Base-by-base conservation (phyloP, 768 basidiomycete genomes). In the Daedalea quercina region DNA sequence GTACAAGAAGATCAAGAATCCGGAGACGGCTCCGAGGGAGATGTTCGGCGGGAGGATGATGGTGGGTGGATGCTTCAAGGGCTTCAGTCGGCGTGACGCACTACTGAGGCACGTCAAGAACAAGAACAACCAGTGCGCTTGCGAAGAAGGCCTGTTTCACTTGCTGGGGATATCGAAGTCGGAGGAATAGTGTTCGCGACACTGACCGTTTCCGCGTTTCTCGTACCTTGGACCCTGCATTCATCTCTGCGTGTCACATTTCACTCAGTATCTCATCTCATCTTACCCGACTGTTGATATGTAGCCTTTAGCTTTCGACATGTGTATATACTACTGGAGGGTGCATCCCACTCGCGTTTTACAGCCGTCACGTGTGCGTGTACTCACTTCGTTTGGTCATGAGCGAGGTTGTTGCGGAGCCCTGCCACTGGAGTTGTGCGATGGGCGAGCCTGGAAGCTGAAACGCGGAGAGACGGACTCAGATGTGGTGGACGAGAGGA, bases 61-160 rank as follows among this genome's bases (percentile, higher is more conserved):
- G 48, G 52, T 60, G 12, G 59, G 59, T 4, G 56, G 59, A 25
- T 60, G 59, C 40, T 3, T 41, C 42, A 44, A 55, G 37, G 40
- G 37, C 24, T 57, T 60, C 42, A 57, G 55, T 22, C 40, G 59
- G 41, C 34, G 45, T 40, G 56, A 57, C 23, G 56, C 59, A 44
- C 28, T 55, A 22, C 25, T 20, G 25, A 31, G 56, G 42, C 59
- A 60, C 22, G 22, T 57, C 47, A 41, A 26, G 19, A 44, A 31
- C 25, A 19, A 23, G 31, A 22, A 20, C 7, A 51, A 40, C 1
- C 2, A 12, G 1, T 60, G 59, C 33, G 44, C 44, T 28, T 56
- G 56, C 23, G 44, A 50, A 24, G 33, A 24, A 17, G 48, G 24
- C 3, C 24, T 40, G 22, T 19, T 35, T 6, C 24, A 24, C 20